phyloP scores from a whole-genome alignment of 495 filamentous ascomycete species.

The Halenospora varia region DNA sequence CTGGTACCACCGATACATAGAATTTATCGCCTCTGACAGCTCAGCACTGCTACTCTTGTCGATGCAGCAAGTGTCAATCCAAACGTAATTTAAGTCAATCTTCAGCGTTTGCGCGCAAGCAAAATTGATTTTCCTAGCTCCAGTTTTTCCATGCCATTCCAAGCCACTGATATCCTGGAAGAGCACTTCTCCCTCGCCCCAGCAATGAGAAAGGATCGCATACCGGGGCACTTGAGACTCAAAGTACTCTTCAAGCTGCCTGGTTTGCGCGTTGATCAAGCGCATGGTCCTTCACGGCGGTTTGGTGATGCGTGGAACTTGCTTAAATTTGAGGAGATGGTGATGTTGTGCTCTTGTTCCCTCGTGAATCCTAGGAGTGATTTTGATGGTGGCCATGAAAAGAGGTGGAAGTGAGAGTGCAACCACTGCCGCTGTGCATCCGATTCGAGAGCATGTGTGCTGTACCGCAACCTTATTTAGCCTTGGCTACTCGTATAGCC shows the following conservation, averaged over 20 bases:
- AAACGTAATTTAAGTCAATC: constrained; percentile 26
- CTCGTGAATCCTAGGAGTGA: neutral
- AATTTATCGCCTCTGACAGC: constrained; percentile 35
- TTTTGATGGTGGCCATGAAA: neutral
- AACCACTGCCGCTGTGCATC: too few species aligned
- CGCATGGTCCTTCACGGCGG: neutral
- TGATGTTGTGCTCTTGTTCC: neutral
- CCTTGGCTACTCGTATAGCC: too few species aligned
- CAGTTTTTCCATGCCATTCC: neutral
- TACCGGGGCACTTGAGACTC: constrained; percentile 14
- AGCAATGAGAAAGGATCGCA: constrained; percentile 28
- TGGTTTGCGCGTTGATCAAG: neutral
- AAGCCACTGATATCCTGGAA: constrained; percentile 19
- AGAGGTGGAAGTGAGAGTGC: too few species aligned
- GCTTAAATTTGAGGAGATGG: neutral
- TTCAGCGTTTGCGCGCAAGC: constrained; percentile 20
- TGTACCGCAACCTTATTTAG: too few species aligned
- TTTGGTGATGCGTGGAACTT: neutral
- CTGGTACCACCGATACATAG: constrained; percentile 27
- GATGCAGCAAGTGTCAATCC: constrained; percentile 42
- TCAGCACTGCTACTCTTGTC: constrained; percentile 28
- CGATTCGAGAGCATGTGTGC: too few species aligned
- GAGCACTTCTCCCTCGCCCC: constrained; percentile 24
- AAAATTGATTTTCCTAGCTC: neutral
- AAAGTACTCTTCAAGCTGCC: neutral